Conservation (phyloP, 2,329 filamentous ascomycete genomes). For the Ophiocordyceps unilateralis region DNA sequence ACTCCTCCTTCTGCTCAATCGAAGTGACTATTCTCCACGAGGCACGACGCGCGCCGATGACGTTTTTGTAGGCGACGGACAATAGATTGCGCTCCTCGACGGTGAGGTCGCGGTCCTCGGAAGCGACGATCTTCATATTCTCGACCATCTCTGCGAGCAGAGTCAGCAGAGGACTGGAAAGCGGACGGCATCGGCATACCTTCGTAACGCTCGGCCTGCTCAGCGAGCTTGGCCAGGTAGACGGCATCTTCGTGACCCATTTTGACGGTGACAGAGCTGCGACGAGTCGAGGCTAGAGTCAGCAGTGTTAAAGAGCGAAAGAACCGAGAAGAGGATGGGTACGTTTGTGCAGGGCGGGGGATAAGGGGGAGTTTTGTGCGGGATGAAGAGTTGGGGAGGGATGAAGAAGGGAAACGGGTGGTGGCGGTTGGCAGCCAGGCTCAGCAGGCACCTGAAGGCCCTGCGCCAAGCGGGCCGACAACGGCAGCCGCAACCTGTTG, state of each 20-base stretch:
- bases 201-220: conserved; percentile 99
- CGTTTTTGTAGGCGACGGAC: conserved; percentile 98
- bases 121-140: conserved; percentile 98
- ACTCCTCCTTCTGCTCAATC: conserved; percentile 99
- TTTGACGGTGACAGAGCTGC: conserved; percentile 25
- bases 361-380: neutral
- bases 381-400: neutral
- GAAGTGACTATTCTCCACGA: conserved; percentile 99
- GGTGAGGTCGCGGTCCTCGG: conserved; percentile 64
- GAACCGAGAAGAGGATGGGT: neutral
- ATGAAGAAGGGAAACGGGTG: neutral
- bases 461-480: neutral
- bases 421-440: neutral
- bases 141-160: conserved; percentile 77
- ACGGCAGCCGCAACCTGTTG: neutral
- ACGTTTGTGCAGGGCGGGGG: neutral
- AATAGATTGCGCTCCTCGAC: conserved; percentile 97
- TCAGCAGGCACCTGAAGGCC: neutral
- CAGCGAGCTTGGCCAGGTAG: conserved; percentile 98
- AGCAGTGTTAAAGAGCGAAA: neutral
- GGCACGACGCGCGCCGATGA: conserved; percentile 92
- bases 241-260: conserved; percentile 99
- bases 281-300: neutral
- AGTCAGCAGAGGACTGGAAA: neutral
- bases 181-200: conserved; percentile 38